Evolutionary conservation across 495 filamentous ascomycete species (phyloP), one percentile per base, ranked within the genome.

Genomic region (Chaetomium tenue): DNA sequence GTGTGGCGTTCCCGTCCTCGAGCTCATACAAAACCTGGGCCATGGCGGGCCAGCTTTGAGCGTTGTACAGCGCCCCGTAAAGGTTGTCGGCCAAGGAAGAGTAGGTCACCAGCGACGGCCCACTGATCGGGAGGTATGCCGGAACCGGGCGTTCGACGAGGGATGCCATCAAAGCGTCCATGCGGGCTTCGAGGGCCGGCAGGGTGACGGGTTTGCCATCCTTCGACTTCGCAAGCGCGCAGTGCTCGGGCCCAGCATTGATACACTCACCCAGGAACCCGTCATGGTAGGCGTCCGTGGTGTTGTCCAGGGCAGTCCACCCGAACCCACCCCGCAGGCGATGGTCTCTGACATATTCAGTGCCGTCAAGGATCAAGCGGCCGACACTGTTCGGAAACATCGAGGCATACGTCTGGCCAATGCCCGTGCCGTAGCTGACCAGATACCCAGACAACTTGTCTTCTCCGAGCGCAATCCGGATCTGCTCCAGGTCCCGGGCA

Each of bases 361-460:
- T 79, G 22, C 79, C 81, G 56, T 84, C 81, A 3, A 84, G 68
- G 23, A 83, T 76, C 51, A 82, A 67, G 12, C 80, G 74, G 18
- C 79, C 81, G 4, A 79, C 79, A 56, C 73, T 77, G 62, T 74
- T 69, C 11, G 80, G 80, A 39, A 81, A 82, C 78, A 79, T 80
- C 44, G 74, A 71, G 47, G 74, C 79, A 68, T 81, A 83, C 16
- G 75, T 91, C 71, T 84, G 77, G 0, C 87, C 88, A 5, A 90
- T 82, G 5, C 87, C 73, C 2, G 87, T 88, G 4, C 88, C 88
- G 67, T 90, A 90, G n/a, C 84, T 87, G 18, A 88, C 82, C 12
- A 88, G 83, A 78, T 88, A 88, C 54, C 84, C 88, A 7, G 84
- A 78, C 22, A 89, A 23, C 57, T 80, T 77, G 23, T 76, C 74